Conservation (phyloP, 352 stramenopile species). For the Blastocystis sp. region DNA sequence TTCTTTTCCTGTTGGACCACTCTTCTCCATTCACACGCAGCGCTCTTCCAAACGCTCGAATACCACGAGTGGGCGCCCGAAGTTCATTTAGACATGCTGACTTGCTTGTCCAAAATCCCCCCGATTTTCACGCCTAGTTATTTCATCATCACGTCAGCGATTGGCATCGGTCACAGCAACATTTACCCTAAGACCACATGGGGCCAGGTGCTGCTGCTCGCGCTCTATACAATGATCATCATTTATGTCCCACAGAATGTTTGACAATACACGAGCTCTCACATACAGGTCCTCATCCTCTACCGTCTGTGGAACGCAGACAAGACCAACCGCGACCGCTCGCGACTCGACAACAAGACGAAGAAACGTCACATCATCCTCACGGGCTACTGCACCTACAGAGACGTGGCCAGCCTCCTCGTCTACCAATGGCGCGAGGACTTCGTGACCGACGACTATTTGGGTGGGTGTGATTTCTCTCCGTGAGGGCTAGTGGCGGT, state of each 20-base stretch:
- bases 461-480: background rate
- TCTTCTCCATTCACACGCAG: background rate
- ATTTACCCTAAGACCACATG: constrained; percentile 17
- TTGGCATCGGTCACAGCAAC: constrained; percentile 29
- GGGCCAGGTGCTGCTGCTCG: constrained; percentile 36
- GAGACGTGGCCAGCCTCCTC: constrained; percentile 9
- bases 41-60: constrained; percentile 52
- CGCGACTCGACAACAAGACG: constrained; percentile 26
- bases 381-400: constrained; percentile 38
- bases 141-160: constrained; percentile 37
- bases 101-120: background rate
- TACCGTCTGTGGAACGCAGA: constrained; percentile 33
- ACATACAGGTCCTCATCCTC: constrained; percentile 6
- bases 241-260: constrained; percentile 51
- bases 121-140: background rate
- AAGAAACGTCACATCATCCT: constrained; percentile 46
- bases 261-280: background rate
- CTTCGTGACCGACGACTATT: constrained; percentile 50
- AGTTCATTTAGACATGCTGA: constrained; percentile 49
- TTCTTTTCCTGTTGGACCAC: constrained; percentile 46
- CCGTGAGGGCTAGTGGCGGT: constrained; percentile 29
- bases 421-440: constrained; percentile 61
- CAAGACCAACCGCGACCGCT: background rate
- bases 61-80: constrained; percentile 28
- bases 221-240: constrained; percentile 28